Base-by-base conservation (phyloP, 2,329 filamentous ascomycete species). In the Samsoniella hepiali region DNA sequence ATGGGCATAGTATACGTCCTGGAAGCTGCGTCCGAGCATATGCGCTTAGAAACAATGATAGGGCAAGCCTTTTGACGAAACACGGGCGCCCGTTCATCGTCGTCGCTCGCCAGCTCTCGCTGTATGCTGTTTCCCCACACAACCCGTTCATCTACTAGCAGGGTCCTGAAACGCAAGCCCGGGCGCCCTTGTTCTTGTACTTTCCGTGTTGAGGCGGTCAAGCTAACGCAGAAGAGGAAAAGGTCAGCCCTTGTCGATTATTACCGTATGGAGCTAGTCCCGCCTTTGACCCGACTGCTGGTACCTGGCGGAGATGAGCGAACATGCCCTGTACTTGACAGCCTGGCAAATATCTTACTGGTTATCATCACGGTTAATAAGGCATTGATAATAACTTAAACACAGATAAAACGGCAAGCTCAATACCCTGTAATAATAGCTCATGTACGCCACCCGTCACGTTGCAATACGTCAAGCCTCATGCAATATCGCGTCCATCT, bases 151-250 rank as follows among this genome's bases (percentile, higher is more conserved):
- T 57, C 31, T n/a, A 53, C 53, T 63, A 58, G 54, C 45, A 63
- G 45, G 53, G 54, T 27, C 55, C 32, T 63, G 61, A 63, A 63
- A 63, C 61, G 53, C 54, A 40, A 49, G 42, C 53, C 53, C 40
- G 15, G 31, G 40, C 51, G 40, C 38, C 44, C 22, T 22, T 22
- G 22, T 38, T 56, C 13, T 44, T 44, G 32, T 7, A 32, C 22
- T 42, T n/a, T 57, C 51, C 29, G n/a, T 27, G 36, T 42, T 56
- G 38, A 10, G 36, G 36, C 44, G 44, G 56, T 58, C 56, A 9
- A 40, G 4, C 53, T 38, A 58, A 47, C 42, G 31, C 11, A 42
- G 6, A 56, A 56, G 44, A 31, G 38, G 38, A 31, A 36, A 34
- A 58, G 54, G 22, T 50, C 31, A 36, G 27, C 27, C 40, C 45